Percentiles rank a stretch among this genome's conserved stretches.
Conservation (phyloP, 805 yeast species). For the Metschnikowia dekortorum region DNA sequence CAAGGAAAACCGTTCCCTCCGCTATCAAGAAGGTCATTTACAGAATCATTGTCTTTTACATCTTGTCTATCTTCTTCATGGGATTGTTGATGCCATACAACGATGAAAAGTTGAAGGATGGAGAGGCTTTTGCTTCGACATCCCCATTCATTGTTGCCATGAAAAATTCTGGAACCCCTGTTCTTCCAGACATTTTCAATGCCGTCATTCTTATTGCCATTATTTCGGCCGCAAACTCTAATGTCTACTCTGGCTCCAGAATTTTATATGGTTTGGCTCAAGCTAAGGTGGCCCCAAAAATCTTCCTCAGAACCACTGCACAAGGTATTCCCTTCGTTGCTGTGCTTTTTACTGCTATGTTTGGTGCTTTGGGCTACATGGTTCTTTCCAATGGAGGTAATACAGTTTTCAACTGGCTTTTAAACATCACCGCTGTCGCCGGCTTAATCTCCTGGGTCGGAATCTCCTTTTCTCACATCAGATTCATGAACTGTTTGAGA, state of each 20-base stretch:
- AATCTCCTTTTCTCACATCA: slow-evolving; percentile 58
- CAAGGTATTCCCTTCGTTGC: slow-evolving; percentile 60
- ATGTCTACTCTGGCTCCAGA: slow-evolving; percentile 69
- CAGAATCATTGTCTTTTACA: slow-evolving; percentile 64
- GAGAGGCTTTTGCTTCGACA: slow-evolving; percentile 34
- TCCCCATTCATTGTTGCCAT: slow-evolving; percentile 77
- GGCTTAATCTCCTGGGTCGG: slow-evolving; percentile 73
- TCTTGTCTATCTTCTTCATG: slow-evolving; percentile 59
- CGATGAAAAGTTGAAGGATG: slow-evolving; percentile 46
- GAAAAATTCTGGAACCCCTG: slow-evolving; percentile 57
- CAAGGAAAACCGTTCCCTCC: slow-evolving; percentile 64
- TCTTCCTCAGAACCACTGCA: slow-evolving; percentile 46
- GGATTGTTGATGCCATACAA: slow-evolving; percentile 68
- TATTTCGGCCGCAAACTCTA: slow-evolving; percentile 77
- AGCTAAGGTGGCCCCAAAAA: slow-evolving; percentile 52
- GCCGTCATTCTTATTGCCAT: slow-evolving; percentile 65
- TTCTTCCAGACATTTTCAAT: slow-evolving; percentile 66
- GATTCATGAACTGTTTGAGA: slow-evolving; percentile 65
- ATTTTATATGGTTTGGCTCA: slow-evolving; percentile 62
- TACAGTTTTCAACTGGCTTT: slow-evolving; percentile 65
- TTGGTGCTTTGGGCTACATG: slow-evolving; percentile 64
- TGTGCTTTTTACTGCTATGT: slow-evolving; percentile 52
- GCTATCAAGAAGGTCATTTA: slow-evolving; percentile 67
- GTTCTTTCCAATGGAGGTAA: slow-evolving; percentile 48
- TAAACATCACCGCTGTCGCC: slow-evolving; percentile 72